Conservation (phyloP, 257 asterid genomes). For the Petrea volubilis region DNA sequence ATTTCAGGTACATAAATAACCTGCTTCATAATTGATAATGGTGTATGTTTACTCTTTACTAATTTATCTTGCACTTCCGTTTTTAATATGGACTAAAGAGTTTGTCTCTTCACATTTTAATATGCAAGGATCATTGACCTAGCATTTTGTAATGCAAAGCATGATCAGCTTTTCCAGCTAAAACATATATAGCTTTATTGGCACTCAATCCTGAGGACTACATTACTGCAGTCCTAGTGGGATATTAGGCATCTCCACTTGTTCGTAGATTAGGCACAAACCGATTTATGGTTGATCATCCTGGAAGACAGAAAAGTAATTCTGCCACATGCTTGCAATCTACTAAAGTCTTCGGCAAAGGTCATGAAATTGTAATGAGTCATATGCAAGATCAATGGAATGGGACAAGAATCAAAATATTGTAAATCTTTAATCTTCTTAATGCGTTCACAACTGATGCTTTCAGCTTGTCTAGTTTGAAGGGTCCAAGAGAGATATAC, state of each 20-base stretch:
- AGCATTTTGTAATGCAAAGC: not conserved
- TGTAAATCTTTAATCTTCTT: too few species aligned
- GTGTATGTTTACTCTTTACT: not conserved
- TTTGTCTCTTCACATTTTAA: not conserved
- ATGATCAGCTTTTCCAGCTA: not conserved
- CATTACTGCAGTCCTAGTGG: not conserved
- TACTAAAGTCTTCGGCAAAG: not conserved
- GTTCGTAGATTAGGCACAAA: not conserved
- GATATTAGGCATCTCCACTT: not conserved
- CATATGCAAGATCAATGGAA: not conserved
- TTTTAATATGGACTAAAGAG: not conserved
- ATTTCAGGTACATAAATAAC: constrained; percentile 64
- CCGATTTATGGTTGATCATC: not conserved
- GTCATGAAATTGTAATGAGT: not conserved
- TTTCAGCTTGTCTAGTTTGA: too few species aligned
- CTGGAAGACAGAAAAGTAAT: too few species aligned
- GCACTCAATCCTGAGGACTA: not conserved
- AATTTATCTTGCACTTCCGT: not conserved
- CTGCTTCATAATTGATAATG: not conserved
- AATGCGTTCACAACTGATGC: too few species aligned
- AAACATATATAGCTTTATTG: not conserved
- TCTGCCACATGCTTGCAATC: not conserved
- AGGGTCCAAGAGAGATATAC: too few species aligned
- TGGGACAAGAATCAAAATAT: not conserved
- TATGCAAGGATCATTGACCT: not conserved